These are phyloP conservation scores for Capsicum baccatum DNA, from an alignment of 257 asterid species.

Conservation along the genomic window DNA sequence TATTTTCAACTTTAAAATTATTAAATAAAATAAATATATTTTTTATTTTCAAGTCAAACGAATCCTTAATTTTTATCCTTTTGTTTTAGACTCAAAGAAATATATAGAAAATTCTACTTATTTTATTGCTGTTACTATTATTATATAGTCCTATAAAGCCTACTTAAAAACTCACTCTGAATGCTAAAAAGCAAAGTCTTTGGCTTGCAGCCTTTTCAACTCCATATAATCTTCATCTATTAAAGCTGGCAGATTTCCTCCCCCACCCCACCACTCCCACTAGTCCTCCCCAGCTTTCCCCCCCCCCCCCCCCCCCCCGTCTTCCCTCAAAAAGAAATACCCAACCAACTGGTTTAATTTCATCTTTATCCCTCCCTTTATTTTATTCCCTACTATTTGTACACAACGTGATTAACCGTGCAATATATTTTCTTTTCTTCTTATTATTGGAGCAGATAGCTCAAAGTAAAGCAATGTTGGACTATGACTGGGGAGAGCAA, in stretches of 20 bases:
- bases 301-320: conserved; percentile 49
- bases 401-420: not conserved
- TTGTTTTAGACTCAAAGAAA: not conserved
- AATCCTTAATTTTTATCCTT: not conserved
- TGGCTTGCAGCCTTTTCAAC: conserved; percentile 59
- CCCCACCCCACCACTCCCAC: conserved; percentile 32
- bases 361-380: not conserved
- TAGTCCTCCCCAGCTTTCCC: conserved; percentile 34
- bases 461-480: conserved; percentile 59
- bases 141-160: conserved; percentile 28
- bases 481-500: conserved; percentile 91
- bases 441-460: not conserved
- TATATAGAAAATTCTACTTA: not conserved
- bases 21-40: no score
- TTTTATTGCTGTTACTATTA: not conserved
- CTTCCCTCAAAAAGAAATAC: not conserved
- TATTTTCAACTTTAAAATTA: no score
- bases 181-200: conserved; percentile 48
- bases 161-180: conserved; percentile 28
- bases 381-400: not conserved
- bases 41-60: no score
- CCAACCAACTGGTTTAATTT: not conserved
- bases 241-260: conserved; percentile 75
- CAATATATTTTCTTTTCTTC: not conserved
- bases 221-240: conserved; percentile 63